Evolutionary conservation across 2,329 filamentous ascomycete species (phyloP), one percentile per base, ranked within the genome.

Genomic region (Penicillium rolfsii): DNA sequence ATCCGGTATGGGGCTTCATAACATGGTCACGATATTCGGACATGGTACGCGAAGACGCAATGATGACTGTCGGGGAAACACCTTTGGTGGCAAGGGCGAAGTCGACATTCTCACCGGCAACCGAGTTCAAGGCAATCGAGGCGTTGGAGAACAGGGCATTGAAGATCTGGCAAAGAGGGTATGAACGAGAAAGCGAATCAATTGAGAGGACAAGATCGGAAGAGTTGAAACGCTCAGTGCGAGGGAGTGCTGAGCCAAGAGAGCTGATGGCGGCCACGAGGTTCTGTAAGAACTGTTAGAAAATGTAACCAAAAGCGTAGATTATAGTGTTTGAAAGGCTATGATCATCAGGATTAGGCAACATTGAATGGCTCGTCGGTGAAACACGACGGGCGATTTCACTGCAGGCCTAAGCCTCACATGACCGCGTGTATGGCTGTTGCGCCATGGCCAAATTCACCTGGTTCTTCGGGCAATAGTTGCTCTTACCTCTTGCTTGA

Each of bases 121-220:
- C 93, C 0, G 93, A 95, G 78, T 91, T 98, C 70, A 99, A 84
- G 28, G 93, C 91, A 22, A 99, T 80, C 0, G 92, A 95, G 19
- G 91, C 84, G 73, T 96, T 95, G 24, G 87, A 89, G 77, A 88
- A 96, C 8, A 99, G 84, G 0, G 93, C 93, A 1, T 89, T 87
- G 59, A 99, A 83, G 0, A 92, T 92, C 61, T 96, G 82, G 57
- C 88, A 86, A 28, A 98, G 84, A 1, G 92, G 87, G 77, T 96
- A 94, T 0, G 89, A 88, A 68, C 90, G 86, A 7, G 90, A 88
- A 49, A 98, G 86, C 5, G 90, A 87, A 69, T 96, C 92, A 49
- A 90, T 91, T 0, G 93, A 89, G 14, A 98, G 84, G 73, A 99
- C 91, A 7, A 96, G 83, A 71, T 99, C 95, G 2, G 87, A 84